Evolutionary conservation across 805 yeast species (phyloP), one percentile per base, ranked within the genome.

Genomic region (Candida michaelii): DNA sequence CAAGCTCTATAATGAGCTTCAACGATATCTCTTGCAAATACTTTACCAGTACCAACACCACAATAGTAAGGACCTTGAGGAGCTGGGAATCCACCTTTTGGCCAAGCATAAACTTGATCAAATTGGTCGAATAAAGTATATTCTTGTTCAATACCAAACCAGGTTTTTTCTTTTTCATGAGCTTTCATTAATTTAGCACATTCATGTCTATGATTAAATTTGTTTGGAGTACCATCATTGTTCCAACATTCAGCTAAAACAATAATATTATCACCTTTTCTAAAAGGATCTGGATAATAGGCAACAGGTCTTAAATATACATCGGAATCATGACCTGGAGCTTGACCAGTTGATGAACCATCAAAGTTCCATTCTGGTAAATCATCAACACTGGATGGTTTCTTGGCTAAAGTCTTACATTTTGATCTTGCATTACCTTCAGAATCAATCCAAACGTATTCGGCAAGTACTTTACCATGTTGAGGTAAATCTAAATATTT

Each of bases 41-140:
- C 99, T 76, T 89, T 90, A 64, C 97, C 97, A 59, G 97, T 80
- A 74, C 99, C 99, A 53, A 93, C 99, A 82, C 98, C 99, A 79
- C 99, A 93, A 83, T 93, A 93, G 85, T 93, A 93, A 49, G 99
- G 99, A 55, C 99, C 99, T 76, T 93, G 99, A 53, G 99, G 98
- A 56, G 96, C 98, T 66, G 99, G 99, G 95, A 80, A 93, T 51
- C 98, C 99, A 59, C 97, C 97, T 77, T 87, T 83, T 71, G 99
- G 99, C 99, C 99, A 93, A 53, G 96, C 98, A 71, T 90, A 93
- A 50, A 85, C 89, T 60, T 84, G 74, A 69, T 87, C 96, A 60
- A 70, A 84, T 67, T 86, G 84, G 70, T 93, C 99, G 62, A 93
- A 87, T 66, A 93, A 74, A 54, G 99, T 93, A 77, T 93, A 93